Conservation (phyloP, 129 eudicot genomes). For the Lactuca sativa region DNA sequence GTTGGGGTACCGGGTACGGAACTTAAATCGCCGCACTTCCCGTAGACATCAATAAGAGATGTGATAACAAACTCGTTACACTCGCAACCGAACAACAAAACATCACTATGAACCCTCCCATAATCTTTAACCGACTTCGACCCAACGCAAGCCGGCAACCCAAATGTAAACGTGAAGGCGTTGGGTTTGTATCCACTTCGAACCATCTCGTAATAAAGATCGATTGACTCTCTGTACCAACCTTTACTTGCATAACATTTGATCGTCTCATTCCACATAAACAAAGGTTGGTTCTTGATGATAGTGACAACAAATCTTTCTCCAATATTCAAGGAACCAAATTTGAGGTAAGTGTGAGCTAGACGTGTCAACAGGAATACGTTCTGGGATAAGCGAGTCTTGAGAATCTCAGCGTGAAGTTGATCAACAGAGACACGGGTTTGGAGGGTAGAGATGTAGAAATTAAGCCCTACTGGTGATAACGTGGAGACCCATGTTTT, state of each 20-base stretch:
- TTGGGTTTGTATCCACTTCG: constrained; percentile 30
- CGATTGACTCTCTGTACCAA: too few relatives aligned
- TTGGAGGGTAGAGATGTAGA: too few relatives aligned
- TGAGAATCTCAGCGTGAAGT: too few relatives aligned
- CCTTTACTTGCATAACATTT: too few relatives aligned
- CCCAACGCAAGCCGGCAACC: constrained; percentile 31
- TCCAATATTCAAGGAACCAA: not conserved
- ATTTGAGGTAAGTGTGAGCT: constrained; percentile 34
- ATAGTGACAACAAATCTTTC: constrained; percentile 4
- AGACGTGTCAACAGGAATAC: too few relatives aligned
- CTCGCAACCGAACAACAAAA: constrained; percentile 27
- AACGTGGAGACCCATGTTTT: too few relatives aligned
- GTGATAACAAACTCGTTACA: constrained; percentile 30
- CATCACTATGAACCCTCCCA: constrained; percentile 20
- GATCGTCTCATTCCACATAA: too few relatives aligned
- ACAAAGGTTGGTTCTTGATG: constrained; percentile 30
- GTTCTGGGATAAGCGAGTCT: too few relatives aligned
- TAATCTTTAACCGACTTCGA: constrained; percentile 25
- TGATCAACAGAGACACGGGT: too few relatives aligned
- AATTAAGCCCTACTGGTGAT: too few relatives aligned
- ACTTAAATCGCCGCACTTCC: constrained; percentile 28
- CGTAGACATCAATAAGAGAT: constrained; percentile 53
- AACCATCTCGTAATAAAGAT: too few relatives aligned
- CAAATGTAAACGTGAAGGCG: constrained; percentile 36
- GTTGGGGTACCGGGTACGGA: constrained; percentile 32